phyloP scores from a whole-genome alignment of 1,284 basidiomycete species.

The Cronartium quercuum region DNA sequence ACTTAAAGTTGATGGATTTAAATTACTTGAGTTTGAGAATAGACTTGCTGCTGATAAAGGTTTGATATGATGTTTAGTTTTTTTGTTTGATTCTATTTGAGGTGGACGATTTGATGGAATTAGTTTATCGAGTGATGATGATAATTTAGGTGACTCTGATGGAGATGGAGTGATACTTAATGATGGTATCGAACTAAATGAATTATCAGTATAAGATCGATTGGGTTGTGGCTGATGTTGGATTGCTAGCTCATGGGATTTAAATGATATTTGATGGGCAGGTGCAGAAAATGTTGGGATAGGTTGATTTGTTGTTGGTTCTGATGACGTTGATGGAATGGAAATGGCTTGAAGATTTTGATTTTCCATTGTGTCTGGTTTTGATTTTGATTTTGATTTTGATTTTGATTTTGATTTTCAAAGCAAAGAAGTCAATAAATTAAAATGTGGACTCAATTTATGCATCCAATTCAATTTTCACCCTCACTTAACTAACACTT shows the following conservation, averaged over 20 bases:
- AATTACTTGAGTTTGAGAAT: neutral
- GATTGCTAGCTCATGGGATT: neutral
- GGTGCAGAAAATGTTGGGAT: neutral
- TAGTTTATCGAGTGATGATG: neutral
- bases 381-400: neutral
- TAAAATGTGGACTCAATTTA: neutral
- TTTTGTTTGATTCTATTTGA: no score
- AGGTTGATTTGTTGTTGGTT: no score
- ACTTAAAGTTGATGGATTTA: neutral
- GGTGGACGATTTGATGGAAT: neutral
- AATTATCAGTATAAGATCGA: neutral
- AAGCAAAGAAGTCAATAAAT: neutral
- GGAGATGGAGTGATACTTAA: neutral
- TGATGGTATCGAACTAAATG: neutral
- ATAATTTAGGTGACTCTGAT: neutral
- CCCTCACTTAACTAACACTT: no score
- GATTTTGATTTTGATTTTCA: neutral
- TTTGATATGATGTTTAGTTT: no score
- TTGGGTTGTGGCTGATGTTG: neutral
- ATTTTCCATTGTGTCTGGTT: neutral
- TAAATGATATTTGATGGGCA: neutral
- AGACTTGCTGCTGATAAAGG: neutral
- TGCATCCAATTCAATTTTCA: no score
- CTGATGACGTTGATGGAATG: neutral
- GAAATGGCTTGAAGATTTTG: neutral